A percentile compares a stretch with the other conserved stretches of the same genome.
phyloP scores from a whole-genome alignment of 306 rosid species.

The Corylus americana region DNA sequence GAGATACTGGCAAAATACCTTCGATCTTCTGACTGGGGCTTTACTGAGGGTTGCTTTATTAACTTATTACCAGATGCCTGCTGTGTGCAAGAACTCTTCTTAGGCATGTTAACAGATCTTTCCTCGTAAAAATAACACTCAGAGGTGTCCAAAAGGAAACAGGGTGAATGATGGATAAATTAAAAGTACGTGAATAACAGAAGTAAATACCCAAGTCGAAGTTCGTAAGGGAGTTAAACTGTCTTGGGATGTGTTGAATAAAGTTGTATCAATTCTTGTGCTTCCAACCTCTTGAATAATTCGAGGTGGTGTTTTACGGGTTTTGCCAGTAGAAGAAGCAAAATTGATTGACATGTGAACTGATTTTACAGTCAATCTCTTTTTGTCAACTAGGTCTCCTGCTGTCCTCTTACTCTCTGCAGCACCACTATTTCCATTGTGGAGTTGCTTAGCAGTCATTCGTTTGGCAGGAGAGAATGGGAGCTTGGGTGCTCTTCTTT shows the following conservation, averaged over 20 bases:
- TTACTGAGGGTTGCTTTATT: slow-evolving; percentile 43
- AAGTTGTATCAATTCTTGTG: slow-evolving; percentile 24
- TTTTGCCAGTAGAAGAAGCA: slow-evolving; percentile 37
- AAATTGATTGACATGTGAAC: slow-evolving; percentile 56
- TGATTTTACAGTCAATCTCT: slow-evolving; percentile 38
- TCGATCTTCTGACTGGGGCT: slow-evolving; percentile 42
- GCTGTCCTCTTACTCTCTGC: slow-evolving; percentile 42
- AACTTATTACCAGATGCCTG: slow-evolving; percentile 55
- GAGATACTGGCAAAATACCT: slow-evolving; percentile 46
- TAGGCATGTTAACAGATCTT: slow-evolving; percentile 14
- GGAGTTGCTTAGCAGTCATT: slow-evolving; percentile 27
- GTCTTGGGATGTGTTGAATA: slow-evolving; percentile 30
- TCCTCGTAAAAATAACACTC: slow-evolving; percentile 2
- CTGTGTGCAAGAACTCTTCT: slow-evolving; percentile 13
- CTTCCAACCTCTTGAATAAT: slow-evolving; percentile 38
- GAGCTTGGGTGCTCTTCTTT: slow-evolving; percentile 29
- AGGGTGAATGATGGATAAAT: neutral
- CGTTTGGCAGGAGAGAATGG: slow-evolving; percentile 31
- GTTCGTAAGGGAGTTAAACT: slow-evolving; percentile 28
- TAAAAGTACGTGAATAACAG: neutral
- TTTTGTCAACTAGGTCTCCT: slow-evolving; percentile 37
- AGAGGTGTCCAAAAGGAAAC: slow-evolving; percentile 6
- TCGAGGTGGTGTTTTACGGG: slow-evolving; percentile 40
- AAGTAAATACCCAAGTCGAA: slow-evolving; percentile 45
- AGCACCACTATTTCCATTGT: slow-evolving; percentile 24